Conservation (phyloP, 1,284 basidiomycete genomes). For the Austropuccinia psidii region DNA sequence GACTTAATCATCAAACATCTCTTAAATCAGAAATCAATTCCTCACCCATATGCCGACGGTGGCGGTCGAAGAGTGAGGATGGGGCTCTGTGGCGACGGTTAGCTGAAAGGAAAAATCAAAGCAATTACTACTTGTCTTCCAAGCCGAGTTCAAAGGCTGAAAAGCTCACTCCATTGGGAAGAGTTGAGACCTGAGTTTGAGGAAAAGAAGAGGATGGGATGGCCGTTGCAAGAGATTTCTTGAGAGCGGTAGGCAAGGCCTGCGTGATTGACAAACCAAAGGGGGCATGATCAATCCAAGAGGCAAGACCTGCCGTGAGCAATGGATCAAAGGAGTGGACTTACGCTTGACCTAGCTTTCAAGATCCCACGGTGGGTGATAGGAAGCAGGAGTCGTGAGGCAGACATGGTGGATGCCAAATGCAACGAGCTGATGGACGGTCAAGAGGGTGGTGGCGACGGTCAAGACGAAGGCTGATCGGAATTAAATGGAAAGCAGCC, state of each 20-base stretch:
- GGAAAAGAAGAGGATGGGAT: slow-evolving; percentile 59
- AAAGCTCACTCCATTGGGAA: slow-evolving; percentile 77
- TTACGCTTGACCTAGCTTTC: too few relatives aligned
- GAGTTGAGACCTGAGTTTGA: slow-evolving; percentile 74
- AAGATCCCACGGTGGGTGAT: too few relatives aligned
- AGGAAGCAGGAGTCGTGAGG: background rate
- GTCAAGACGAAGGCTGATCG: too few relatives aligned
- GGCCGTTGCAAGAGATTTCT: slow-evolving; percentile 55
- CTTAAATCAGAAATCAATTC: background rate
- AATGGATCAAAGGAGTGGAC: too few relatives aligned
- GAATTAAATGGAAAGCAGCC: too few relatives aligned
- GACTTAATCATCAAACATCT: background rate
- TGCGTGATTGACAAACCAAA: too few relatives aligned
- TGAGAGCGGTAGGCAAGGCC: slow-evolving; percentile 1
- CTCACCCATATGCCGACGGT: slow-evolving; percentile 85
- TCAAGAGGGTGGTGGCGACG: too few relatives aligned
- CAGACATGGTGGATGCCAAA: background rate
- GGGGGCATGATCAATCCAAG: too few relatives aligned
- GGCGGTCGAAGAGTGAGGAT: slow-evolving; percentile 89
- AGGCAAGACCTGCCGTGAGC: too few relatives aligned
- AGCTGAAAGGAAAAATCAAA: slow-evolving; percentile 40
- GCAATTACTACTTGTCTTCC: background rate
- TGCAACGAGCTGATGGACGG: too few relatives aligned
- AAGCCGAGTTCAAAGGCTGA: background rate
- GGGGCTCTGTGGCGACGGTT: slow-evolving; percentile 59